Percentiles rank a stretch among this genome's conserved stretches.
Conservation (phyloP, 345 rosid genomes). For the Citrus hindsii region DNA sequence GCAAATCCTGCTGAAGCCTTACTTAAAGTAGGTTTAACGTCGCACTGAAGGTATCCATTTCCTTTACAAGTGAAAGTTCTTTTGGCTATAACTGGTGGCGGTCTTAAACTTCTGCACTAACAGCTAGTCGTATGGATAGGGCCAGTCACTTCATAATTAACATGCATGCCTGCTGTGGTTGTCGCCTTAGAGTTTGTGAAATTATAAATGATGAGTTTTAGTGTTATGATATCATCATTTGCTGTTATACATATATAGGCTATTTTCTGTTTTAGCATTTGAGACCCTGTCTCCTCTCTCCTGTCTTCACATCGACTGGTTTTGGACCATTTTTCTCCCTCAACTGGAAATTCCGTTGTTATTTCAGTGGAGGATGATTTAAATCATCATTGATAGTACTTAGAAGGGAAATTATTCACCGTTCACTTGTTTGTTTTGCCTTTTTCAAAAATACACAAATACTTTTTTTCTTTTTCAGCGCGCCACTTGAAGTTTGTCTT, state of each 20-base stretch:
- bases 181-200: background rate
- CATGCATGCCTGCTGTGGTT: background rate
- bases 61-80: background rate
- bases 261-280: background rate
- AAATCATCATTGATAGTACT: background rate
- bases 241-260: background rate
- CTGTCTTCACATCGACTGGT: background rate
- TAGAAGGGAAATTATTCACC: too few relatives aligned
- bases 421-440: too few relatives aligned
- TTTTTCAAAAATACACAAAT: too few relatives aligned
- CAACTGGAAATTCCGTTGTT: background rate
- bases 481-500: too few relatives aligned
- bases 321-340: background rate
- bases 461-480: too few relatives aligned
- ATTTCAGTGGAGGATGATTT: background rate
- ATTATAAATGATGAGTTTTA: background rate
- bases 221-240: background rate
- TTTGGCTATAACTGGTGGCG: background rate
- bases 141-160: background rate
- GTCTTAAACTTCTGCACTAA: background rate
- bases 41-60: background rate
- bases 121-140: background rate
- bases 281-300: background rate
- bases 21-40: background rate
- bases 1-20: background rate